These are phyloP conservation scores for Domatiomyces globalis DNA, from an alignment of 2,329 filamentous ascomycete genomes.

Conservation along the genomic window DNA sequence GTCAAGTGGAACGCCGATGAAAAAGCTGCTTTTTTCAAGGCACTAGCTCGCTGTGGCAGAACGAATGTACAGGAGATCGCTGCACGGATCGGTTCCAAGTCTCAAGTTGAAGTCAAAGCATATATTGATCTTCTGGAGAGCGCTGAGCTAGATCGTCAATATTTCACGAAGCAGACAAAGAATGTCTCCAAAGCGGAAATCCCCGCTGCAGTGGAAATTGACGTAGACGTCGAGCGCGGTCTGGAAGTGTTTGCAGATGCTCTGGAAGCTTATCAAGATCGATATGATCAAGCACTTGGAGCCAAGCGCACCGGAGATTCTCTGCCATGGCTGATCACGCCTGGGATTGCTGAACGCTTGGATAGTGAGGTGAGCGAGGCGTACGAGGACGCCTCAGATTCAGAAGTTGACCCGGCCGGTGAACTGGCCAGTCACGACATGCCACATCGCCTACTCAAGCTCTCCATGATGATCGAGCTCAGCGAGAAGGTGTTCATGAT, in stretches of 20 bases:
- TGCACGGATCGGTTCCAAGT: slow-evolving; percentile 53
- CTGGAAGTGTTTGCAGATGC: slow-evolving; percentile 57
- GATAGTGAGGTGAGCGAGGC: not conserved
- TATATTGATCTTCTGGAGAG: slow-evolving; percentile 52
- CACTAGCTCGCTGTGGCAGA: slow-evolving; percentile 49
- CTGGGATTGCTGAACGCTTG: not conserved
- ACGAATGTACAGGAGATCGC: slow-evolving; percentile 51
- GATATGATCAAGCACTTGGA: slow-evolving; percentile 47
- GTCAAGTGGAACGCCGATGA: slow-evolving; percentile 57
- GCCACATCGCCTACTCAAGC: slow-evolving; percentile 40
- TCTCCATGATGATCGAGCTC: slow-evolving; percentile 48
- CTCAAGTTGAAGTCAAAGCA: slow-evolving; percentile 55
- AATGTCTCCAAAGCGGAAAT: slow-evolving; percentile 41
- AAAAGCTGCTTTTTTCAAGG: slow-evolving; percentile 55
- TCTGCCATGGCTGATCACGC: slow-evolving; percentile 16
- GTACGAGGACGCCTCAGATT: not conserved
- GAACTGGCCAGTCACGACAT: not conserved
- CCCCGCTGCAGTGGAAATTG: slow-evolving; percentile 60
- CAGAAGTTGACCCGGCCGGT: not conserved
- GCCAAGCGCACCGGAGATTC: slow-evolving; percentile 20
- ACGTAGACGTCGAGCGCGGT: slow-evolving; percentile 46
- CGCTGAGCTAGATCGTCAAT: slow-evolving; percentile 30
- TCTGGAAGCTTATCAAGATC: slow-evolving; percentile 50
- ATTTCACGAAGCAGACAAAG: slow-evolving; percentile 23
- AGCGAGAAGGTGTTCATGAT: slow-evolving; percentile 66